phyloP scores from a whole-genome alignment of 768 basidiomycete species.

The Ephemerocybe angulata region DNA sequence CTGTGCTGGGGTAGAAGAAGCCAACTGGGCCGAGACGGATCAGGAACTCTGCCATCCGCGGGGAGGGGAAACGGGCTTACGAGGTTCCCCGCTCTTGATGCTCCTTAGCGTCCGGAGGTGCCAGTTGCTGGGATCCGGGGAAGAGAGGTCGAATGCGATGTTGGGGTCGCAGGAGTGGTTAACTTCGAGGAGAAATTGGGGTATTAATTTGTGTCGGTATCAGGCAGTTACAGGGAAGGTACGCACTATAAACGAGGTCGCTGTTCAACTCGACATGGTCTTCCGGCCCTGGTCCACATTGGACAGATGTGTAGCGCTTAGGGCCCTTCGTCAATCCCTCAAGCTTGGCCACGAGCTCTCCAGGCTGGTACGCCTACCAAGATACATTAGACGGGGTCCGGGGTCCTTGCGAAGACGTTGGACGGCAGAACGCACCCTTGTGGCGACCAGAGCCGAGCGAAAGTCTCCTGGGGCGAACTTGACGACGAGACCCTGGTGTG shows the following conservation, averaged over 20 bases:
- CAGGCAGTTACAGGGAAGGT: not conserved
- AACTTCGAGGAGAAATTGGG: constrained; percentile 26
- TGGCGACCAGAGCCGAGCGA: constrained; percentile 33
- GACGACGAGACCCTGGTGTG: constrained; percentile 34
- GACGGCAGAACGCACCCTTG: constrained; percentile 22
- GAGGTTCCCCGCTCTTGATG: constrained; percentile 32
- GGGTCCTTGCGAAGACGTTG: not conserved
- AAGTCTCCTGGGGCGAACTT: constrained; percentile 34
- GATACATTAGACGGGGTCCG: not conserved
- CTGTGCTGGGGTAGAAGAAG: constrained; percentile 65
- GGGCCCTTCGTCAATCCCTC: constrained; percentile 26
- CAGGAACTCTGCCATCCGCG: constrained; percentile 18
- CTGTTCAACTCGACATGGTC: constrained; percentile 58
- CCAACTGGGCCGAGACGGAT: constrained; percentile 32
- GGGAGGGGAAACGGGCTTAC: constrained; percentile 28
- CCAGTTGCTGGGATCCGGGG: constrained; percentile 41
- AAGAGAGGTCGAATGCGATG: constrained; percentile 49
- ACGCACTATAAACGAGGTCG: constrained; percentile 55
- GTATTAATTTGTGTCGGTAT: not conserved
- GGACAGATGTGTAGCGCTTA: constrained; percentile 50
- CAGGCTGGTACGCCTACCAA: constrained; percentile 34
- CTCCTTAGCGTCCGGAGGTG: constrained; percentile 41
- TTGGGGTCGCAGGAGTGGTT: constrained; percentile 67
- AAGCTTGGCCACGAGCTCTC: constrained; percentile 34
- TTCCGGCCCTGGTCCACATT: constrained; percentile 41